A percentile compares a stretch with the other conserved stretches of the same genome.
Evolutionary conservation across 2,329 filamentous ascomycete species (phyloP).

Genomic region (Exophiala bonariae): DNA sequence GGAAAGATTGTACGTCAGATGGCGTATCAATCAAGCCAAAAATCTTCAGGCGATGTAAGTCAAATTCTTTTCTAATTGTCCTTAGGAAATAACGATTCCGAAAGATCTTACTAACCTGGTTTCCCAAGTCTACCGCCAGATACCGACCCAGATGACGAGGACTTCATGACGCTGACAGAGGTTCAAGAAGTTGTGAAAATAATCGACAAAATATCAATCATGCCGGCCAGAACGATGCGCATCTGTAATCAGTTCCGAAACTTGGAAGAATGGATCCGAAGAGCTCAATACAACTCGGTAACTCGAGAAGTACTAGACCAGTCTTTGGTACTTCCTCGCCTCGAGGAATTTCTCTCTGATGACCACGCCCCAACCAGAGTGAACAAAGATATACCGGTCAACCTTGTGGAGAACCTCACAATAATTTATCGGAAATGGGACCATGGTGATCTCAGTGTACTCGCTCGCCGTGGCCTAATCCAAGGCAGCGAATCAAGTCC

Average conservation of each 20-base stretch:
- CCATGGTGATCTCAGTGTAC: constrained; percentile 18
- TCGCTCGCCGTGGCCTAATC: constrained; percentile 16
- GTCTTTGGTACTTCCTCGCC: constrained; percentile 1
- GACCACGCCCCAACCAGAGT: constrained; percentile 2
- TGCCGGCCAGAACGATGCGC: neutral
- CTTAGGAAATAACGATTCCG: no score
- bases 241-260: constrained; percentile 3
- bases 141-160: constrained; percentile 7
- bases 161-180: constrained; percentile 4
- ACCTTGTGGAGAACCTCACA: constrained; percentile 23
- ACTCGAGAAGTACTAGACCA: constrained; percentile 8
- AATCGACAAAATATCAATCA: constrained; percentile 6
- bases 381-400: constrained; percentile 6
- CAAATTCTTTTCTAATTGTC: no score
- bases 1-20: constrained; percentile 4
- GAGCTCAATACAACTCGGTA: constrained; percentile 14
- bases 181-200: constrained; percentile 3
- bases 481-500: neutral
- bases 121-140: constrained; percentile 5
- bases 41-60: no score
- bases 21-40: no score
- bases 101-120: neutral
- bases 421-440: constrained; percentile 21
- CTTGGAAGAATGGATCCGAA: constrained; percentile 12
- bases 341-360: constrained; percentile 16